Evolutionary conservation across 2,329 filamentous ascomycete genomes (phyloP), one percentile per base, ranked within the genome.

Genomic region (Plenodomus tracheiphilus): DNA sequence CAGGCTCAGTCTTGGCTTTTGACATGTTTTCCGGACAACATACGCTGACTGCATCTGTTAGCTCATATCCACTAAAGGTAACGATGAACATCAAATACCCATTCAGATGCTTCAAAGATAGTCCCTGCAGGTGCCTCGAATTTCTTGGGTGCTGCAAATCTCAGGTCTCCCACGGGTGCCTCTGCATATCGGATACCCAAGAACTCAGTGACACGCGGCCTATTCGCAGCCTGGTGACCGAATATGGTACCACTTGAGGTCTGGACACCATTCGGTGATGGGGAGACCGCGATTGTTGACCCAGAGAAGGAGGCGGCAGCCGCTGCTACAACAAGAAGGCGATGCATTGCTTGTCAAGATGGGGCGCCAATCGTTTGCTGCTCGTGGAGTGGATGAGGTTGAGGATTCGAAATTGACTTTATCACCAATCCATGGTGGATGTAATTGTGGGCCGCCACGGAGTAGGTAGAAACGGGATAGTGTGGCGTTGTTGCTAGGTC

Each of bases 151-250:
- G 66, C 56, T 9, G 62, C 66, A 47, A 71, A 74, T 32, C 70
- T 61, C 21, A 72, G 53, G 22, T 64, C 53, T 8, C 66, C 70
- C 16, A 67, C 47, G 9, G 71, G 69, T 15, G 69, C 59, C 49
- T 66, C 55, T 1, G 68, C 71, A 43, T 69, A 74, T 9, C 63
- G 65, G 30, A 73, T 69, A 16, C 70, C 71, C 16, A 74, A 47
- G 34, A 70, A 74, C 25, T 74, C 67, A 10, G 56, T 52, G 8
- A 70, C 65, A 25, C 38, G 44, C 2, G 45, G 56, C 22, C 47
- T 54, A 41, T 62, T 64, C 2, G 54, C 51, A 4, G 68, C 64
- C 38, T 44, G 40, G 39, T 73, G 69, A 10, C 71, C 70, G 35
- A 66, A 51, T 28, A 73, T 59, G 1, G 47, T 54, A 11, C 70